Evolutionary conservation across 2,329 filamentous ascomycete genomes (phyloP).

Genomic region (Ascochyta clinopodiicola): DNA sequence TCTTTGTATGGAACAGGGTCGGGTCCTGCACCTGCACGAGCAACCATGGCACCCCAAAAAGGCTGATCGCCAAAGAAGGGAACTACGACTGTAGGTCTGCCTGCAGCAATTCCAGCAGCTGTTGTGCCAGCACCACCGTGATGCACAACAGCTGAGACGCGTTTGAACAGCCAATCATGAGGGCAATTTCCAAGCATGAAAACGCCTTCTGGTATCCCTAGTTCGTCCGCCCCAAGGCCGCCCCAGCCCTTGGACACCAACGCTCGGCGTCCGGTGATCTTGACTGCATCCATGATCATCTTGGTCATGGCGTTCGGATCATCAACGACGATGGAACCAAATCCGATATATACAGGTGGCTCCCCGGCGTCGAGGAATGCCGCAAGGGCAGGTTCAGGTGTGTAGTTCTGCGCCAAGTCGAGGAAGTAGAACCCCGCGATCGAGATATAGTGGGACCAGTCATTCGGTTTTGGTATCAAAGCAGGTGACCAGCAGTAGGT

Average conservation of each 20-base stretch:
- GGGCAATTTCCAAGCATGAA: constrained; percentile 86
- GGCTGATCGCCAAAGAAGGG: constrained; percentile 70
- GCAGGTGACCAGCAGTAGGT: constrained; percentile 79
- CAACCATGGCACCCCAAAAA: constrained; percentile 53
- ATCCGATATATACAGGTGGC: constrained; percentile 52
- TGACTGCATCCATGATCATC: constrained; percentile 51
- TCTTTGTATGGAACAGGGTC: constrained; percentile 50
- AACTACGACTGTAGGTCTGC: constrained; percentile 80
- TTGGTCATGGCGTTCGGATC: constrained; percentile 52
- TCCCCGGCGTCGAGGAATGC: constrained; percentile 49
- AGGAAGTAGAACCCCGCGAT: constrained; percentile 53
- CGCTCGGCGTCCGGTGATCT: constrained; percentile 72
- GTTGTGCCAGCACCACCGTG: constrained; percentile 90
- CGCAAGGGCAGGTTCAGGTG: constrained; percentile 48
- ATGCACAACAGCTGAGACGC: constrained; percentile 81
- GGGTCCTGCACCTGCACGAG: constrained; percentile 50
- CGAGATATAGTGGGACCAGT: constrained; percentile 53
- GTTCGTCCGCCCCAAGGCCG: constrained; percentile 73
- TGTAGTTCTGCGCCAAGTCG: constrained; percentile 48
- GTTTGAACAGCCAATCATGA: constrained; percentile 88
- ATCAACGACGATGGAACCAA: constrained; percentile 52
- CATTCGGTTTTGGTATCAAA: constrained; percentile 54
- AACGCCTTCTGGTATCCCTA: constrained; percentile 72
- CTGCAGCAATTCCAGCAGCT: constrained; percentile 81
- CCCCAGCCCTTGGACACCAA: constrained; percentile 90